These are phyloP conservation scores for Graphiopsis chlorocephala DNA, from an alignment of 2,329 filamentous ascomycete species.

Conservation along the genomic window DNA sequence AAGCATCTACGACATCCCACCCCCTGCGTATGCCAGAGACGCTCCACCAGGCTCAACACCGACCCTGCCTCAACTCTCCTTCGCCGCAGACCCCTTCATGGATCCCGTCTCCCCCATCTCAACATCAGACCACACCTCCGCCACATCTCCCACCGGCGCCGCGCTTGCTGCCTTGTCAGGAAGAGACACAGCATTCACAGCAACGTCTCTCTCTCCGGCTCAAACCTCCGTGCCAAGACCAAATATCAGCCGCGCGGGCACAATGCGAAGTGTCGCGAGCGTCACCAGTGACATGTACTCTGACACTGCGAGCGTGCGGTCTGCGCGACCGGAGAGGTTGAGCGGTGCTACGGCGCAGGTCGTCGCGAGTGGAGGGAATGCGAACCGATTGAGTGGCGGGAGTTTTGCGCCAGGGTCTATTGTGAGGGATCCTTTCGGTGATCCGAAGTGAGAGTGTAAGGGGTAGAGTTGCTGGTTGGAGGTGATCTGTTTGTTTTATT, in stretches of 20 bases:
- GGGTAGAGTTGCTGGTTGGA: background rate
- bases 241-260: conserved; percentile 10
- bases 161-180: conserved; percentile 4
- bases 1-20: conserved; percentile 9
- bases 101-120: conserved; percentile 1
- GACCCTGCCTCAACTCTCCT: conserved; percentile 2
- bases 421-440: conserved; percentile 9
- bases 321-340: conserved; percentile 19
- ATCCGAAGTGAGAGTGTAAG: background rate
- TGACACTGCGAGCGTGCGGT: conserved; percentile 28
- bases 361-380: background rate
- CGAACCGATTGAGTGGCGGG: background rate
- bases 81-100: conserved; percentile 6
- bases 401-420: background rate
- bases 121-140: background rate
- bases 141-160: background rate
- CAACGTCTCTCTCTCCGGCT: background rate
- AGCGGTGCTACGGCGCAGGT: conserved; percentile 16
- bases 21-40: conserved; percentile 1
- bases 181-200: conserved; percentile 9
- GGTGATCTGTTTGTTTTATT: background rate
- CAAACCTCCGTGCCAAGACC: background rate
- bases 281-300: conserved; percentile 27
- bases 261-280: conserved; percentile 24
- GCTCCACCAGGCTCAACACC: conserved; percentile 9